These are phyloP conservation scores for Manihot esculenta DNA, from an alignment of 441 rosid genomes.

Conservation along the genomic window DNA sequence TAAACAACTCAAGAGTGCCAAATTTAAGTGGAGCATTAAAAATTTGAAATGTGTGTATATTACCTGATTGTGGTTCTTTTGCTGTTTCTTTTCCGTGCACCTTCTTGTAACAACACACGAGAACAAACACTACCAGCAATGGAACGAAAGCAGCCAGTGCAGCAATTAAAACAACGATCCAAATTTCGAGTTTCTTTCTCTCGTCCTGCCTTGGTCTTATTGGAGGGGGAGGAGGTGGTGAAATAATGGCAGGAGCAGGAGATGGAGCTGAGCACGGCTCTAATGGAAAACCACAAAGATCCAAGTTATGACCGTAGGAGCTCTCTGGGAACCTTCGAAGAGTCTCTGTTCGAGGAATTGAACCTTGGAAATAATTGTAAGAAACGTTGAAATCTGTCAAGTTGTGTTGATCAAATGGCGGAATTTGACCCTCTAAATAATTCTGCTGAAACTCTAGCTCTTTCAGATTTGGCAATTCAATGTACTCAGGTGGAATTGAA, in stretches of 20 bases:
- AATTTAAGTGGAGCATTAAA: not conserved
- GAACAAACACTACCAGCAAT: constrained; percentile 23
- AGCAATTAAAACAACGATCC: constrained; percentile 36
- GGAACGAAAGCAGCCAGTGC: constrained; percentile 34
- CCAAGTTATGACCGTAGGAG: constrained; percentile 38
- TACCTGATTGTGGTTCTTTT: constrained; percentile 30
- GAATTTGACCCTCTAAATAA: constrained; percentile 40
- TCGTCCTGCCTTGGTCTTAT: constrained; percentile 17
- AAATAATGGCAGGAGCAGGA: constrained; percentile 19
- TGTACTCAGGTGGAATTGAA: constrained; percentile 39
- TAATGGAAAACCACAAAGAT: constrained; percentile 52
- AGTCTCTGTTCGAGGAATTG: constrained; percentile 38
- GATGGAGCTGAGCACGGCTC: constrained; percentile 30
- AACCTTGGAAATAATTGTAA: constrained; percentile 43
- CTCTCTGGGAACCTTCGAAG: constrained; percentile 39
- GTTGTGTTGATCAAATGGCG: constrained; percentile 40
- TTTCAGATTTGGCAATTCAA: constrained; percentile 32
- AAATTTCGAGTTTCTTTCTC: constrained; percentile 20
- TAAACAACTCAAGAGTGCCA: no score
- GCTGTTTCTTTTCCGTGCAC: constrained; percentile 14
- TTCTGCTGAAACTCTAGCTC: constrained; percentile 46
- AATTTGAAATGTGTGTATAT: no score
- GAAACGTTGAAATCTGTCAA: constrained; percentile 49
- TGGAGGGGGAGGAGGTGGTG: constrained; percentile 19
- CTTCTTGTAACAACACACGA: constrained; percentile 34